These are phyloP conservation scores for Solanum corneliomulleri DNA, from an alignment of 257 asterid species.

Conservation along the genomic window DNA sequence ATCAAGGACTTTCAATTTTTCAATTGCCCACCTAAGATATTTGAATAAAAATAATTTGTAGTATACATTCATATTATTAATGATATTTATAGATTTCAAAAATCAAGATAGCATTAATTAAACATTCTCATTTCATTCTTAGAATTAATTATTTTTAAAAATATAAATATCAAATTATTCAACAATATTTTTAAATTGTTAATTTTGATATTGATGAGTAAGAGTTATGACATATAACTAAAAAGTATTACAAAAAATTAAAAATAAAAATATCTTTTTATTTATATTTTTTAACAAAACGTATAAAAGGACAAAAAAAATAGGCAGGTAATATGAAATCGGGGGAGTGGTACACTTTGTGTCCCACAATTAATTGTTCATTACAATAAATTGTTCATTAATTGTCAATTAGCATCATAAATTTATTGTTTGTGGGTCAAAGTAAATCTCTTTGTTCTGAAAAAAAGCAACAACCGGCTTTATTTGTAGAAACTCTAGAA, in stretches of 20 bases:
- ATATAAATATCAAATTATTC: too few relatives aligned
- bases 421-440: not conserved
- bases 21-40: not conserved
- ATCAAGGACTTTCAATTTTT: not conserved
- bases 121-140: too few relatives aligned
- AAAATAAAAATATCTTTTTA: too few relatives aligned
- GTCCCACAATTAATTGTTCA: not conserved
- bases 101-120: not conserved
- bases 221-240: not conserved
- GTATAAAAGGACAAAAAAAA: too few relatives aligned
- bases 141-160: too few relatives aligned
- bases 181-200: not conserved
- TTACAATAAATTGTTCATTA: too few relatives aligned
- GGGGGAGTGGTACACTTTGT: not conserved
- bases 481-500: not conserved
- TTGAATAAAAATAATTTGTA: not conserved
- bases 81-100: too few relatives aligned
- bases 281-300: too few relatives aligned
- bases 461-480: not conserved
- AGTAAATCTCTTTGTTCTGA: not conserved
- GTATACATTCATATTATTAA: not conserved
- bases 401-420: not conserved
- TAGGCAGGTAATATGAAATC: too few relatives aligned
- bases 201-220: too few relatives aligned
- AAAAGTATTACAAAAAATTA: not conserved